Conservation (phyloP, 305 asterid species). For the Striga hermonthica region DNA sequence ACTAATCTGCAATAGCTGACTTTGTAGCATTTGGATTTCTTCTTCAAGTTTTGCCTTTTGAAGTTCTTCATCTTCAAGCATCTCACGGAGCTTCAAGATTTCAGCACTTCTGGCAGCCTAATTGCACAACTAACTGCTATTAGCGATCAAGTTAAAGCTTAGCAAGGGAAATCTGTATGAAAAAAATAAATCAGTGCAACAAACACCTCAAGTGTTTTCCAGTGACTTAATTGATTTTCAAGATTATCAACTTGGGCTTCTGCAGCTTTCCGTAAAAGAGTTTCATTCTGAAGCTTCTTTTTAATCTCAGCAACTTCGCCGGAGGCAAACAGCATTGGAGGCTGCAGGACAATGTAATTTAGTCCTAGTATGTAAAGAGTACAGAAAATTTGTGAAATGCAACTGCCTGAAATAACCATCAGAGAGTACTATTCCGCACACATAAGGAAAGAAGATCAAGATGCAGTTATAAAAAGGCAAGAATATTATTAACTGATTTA, state of each 20-base stretch:
- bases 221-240: slow-evolving; percentile 48
- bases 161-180: slow-evolving; percentile 7
- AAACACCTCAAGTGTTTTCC: slow-evolving; percentile 62
- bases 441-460: no score
- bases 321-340: slow-evolving; percentile 37
- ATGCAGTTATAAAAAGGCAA: no score
- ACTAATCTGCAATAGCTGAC: slow-evolving; percentile 65
- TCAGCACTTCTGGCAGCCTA: slow-evolving; percentile 64
- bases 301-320: slow-evolving; percentile 56
- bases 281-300: slow-evolving; percentile 56
- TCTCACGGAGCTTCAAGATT: slow-evolving; percentile 55
- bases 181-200: slow-evolving; percentile 22
- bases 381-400: no score
- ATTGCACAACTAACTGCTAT: slow-evolving; percentile 21
- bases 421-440: background rate
- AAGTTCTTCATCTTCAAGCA: slow-evolving; percentile 63
- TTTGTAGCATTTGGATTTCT: slow-evolving; percentile 60
- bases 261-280: slow-evolving; percentile 56
- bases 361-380: background rate
- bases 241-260: slow-evolving; percentile 60
- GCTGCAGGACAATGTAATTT: slow-evolving; percentile 36
- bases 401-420: background rate
- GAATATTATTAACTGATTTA: no score
- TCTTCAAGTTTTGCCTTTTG: slow-evolving; percentile 66
- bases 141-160: slow-evolving; percentile 29